Base-by-base conservation (phyloP, 2,329 filamentous ascomycete genomes). In the Hymenoscyphus salicellus region DNA sequence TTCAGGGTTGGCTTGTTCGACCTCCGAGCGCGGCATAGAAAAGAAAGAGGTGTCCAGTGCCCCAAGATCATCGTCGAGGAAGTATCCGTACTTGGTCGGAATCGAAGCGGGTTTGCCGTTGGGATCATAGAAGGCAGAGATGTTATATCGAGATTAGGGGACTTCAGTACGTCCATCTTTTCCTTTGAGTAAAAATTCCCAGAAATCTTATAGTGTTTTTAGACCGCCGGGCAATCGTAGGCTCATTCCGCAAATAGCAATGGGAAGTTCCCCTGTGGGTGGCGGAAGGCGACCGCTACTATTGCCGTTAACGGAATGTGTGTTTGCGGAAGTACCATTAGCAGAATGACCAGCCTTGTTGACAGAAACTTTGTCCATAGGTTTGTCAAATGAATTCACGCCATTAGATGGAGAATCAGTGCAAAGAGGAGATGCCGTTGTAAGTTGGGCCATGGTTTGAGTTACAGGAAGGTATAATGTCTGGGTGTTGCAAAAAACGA, bases 231-330 rank as follows among this genome's bases (percentile, higher is more conserved):
- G 76, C 2, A 77, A 71, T 7, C 74, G 71, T 65, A 77, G 65
- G 1, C 69, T 75, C 66, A 76, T 74, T 20, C 75, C 75, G 11
- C 74, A 67, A 55, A 77, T 74, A 23, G 75, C 75, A 23, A 77
- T 72, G 2, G 75, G 73, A 14, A 20, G 3, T 20, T 46, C 41
- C 17, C 41, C 17, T 46, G 17, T 20, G 17, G 17, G 2, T 46
- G 41, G 41, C 6, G 17, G 16, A 46, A 8, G 17, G 41, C 6
- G 1, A 3, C 17, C 41, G 17, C 17, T 8, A 5, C 41, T 20
- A 6, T 46, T 46, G 6, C 4, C 17, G 41, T n/a, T 46, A 16
- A 8, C 1, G 17, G 17, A 46, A 46, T 46, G 41, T 6, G 2
- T 16, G 17, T 20, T 46, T 14, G 17, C 16, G n/a, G 17, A n/a